Percentiles rank a stretch among this genome's conserved stretches.
Evolutionary conservation across 495 filamentous ascomycete species (phyloP).

Genomic region (Penicillium crystallinum): DNA sequence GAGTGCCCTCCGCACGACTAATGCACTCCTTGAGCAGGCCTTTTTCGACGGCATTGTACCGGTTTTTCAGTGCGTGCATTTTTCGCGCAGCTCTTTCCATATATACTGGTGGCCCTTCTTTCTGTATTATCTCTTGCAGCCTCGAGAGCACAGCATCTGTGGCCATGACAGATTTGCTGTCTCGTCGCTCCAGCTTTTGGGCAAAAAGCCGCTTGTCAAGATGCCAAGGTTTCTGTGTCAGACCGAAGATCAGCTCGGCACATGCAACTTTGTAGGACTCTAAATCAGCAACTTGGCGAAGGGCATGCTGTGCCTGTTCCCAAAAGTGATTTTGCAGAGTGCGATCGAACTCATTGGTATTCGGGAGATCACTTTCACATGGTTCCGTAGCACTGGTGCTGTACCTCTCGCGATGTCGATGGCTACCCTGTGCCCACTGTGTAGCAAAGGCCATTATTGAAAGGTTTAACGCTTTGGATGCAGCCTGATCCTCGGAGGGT

Average conservation of each 20-base stretch:
- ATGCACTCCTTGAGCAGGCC: constrained; percentile 4
- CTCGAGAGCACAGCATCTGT: background rate
- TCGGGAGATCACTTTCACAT: background rate
- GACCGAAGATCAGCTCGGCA: constrained; percentile 35
- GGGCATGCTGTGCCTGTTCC: constrained; percentile 30
- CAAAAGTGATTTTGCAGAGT: constrained; percentile 31
- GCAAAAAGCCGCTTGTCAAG: background rate
- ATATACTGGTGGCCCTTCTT: constrained; percentile 33
- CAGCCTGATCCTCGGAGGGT: constrained; percentile 22
- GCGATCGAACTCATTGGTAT: constrained; percentile 20
- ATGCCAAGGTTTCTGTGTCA: constrained; percentile 27
- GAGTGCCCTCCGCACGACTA: background rate
- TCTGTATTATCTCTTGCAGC: constrained; percentile 24
- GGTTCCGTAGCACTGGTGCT: background rate
- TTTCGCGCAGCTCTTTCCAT: constrained; percentile 32
- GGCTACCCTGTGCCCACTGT: constrained; percentile 32
- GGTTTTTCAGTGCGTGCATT: constrained; percentile 19
- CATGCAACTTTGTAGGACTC: constrained; percentile 35
- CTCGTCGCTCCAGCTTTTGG: background rate
- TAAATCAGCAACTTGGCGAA: constrained; percentile 29
- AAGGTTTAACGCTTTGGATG: constrained; percentile 29
- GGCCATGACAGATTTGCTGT: background rate
- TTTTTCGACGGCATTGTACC: constrained; percentile 8
- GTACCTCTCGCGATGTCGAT: constrained; percentile 10
- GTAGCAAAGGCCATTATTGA: constrained; percentile 38